A percentile compares a stretch with the other conserved stretches of the same genome.
phyloP scores from a whole-genome alignment of 352 stramenopile genomes.

The Globisporangium iwayamae region DNA sequence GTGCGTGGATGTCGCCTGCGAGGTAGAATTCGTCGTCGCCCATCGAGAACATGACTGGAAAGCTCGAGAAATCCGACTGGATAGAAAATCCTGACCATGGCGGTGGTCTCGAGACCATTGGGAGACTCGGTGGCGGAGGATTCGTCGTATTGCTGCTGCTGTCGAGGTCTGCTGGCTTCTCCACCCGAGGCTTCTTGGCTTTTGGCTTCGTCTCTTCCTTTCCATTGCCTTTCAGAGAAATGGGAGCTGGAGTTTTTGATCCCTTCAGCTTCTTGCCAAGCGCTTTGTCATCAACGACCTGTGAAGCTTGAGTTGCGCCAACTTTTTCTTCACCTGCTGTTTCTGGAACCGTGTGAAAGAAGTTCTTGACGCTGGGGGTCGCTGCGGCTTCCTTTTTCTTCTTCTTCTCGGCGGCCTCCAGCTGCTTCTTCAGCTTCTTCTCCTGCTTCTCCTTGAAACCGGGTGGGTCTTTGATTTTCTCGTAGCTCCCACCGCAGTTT shows the following conservation, averaged over 20 bases:
- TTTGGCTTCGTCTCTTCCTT: conserved; percentile 4
- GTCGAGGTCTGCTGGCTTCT: neutral
- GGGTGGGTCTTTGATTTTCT: conserved; percentile 66
- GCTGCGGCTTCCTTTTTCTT: conserved; percentile 46
- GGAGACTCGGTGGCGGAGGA: neutral
- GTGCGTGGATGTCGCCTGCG: conserved; percentile 42
- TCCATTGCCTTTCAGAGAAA: neutral
- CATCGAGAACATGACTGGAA: conserved; percentile 30
- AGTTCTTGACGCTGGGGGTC: conserved; percentile 27
- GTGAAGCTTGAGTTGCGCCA: neutral
- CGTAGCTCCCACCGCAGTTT: conserved; percentile 65
- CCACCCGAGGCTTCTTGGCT: conserved; percentile 23
- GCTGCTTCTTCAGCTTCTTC: conserved; percentile 35
- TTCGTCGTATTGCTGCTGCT: conserved; percentile 1
- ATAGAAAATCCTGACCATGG: neutral
- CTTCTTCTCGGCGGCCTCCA: conserved; percentile 32
- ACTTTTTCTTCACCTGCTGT: neutral
- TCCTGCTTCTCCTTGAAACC: conserved; percentile 46
- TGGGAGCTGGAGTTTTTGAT: neutral
- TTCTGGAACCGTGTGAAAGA: conserved; percentile 17
- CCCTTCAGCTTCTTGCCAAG: neutral
- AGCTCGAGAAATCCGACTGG: conserved; percentile 4
- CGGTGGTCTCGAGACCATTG: conserved; percentile 5
- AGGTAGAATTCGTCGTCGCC: conserved; percentile 38
- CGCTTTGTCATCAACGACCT: neutral